phyloP scores from a whole-genome alignment of 441 rosid species.

The Mallotus repandus region DNA sequence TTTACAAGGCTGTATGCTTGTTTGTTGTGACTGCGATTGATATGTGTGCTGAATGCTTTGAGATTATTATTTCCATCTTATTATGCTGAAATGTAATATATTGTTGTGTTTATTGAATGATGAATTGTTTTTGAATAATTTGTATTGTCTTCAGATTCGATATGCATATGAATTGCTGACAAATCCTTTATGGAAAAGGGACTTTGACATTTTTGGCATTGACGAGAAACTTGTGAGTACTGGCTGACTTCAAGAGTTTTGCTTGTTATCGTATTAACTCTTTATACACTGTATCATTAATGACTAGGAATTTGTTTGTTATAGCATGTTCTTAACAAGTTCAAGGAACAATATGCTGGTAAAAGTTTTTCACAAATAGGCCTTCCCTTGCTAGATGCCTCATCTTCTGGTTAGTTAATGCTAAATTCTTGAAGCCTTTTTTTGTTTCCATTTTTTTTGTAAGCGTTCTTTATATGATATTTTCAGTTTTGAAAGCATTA shows the following conservation, averaged over 20 bases:
- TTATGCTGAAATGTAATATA: neutral
- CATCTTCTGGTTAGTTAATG: slow-evolving; percentile 56
- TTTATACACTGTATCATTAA: slow-evolving; percentile 13
- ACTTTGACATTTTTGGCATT: slow-evolving; percentile 75
- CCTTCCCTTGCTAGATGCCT: slow-evolving; percentile 60
- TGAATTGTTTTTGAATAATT: slow-evolving; percentile 9
- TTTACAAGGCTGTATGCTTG: too few relatives aligned
- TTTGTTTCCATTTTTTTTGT: neutral
- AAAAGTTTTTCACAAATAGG: slow-evolving; percentile 45
- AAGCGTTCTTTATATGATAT: neutral
- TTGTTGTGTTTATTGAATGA: slow-evolving; percentile 12
- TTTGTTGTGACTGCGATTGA: too few relatives aligned
- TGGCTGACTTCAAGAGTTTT: too few relatives aligned
- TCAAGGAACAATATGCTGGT: slow-evolving; percentile 45
- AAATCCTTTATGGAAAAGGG: slow-evolving; percentile 77
- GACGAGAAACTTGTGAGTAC: slow-evolving; percentile 79
- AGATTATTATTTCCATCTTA: neutral
- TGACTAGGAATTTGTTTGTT: slow-evolving; percentile 29
- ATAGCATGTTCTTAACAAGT: slow-evolving; percentile 60
- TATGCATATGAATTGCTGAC: slow-evolving; percentile 83
- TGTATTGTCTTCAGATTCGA: slow-evolving; percentile 47
- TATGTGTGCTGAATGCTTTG: too few relatives aligned
- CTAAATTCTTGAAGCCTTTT: slow-evolving; percentile 14
- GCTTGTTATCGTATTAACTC: neutral
- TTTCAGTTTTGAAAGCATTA: slow-evolving; percentile 1